phyloP scores from a whole-genome alignment of 768 basidiomycete genomes.

The Hysterangium stoloniferum region DNA sequence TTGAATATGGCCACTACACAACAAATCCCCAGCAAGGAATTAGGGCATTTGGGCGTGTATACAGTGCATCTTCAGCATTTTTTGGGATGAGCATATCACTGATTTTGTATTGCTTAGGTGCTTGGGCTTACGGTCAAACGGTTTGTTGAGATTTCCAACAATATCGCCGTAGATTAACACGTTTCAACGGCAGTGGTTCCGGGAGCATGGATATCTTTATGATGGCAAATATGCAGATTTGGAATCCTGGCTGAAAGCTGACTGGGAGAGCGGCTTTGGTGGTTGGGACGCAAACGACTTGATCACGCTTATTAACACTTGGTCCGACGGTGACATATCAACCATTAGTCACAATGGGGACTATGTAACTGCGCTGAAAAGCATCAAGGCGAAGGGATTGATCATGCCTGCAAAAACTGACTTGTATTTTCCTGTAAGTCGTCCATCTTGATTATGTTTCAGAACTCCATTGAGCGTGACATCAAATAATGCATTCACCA shows the following conservation, averaged over 20 bases:
- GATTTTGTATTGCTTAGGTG: constrained; percentile 18
- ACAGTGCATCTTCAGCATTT: constrained; percentile 32
- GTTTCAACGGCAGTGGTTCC: constrained; percentile 40
- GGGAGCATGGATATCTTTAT: constrained; percentile 37
- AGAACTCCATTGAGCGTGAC: neutral
- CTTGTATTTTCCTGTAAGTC: constrained; percentile 9
- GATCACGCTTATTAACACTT: constrained; percentile 7
- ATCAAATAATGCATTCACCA: constrained; percentile 17
- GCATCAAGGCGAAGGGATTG: constrained; percentile 6
- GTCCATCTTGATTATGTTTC: neutral
- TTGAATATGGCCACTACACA: constrained; percentile 45
- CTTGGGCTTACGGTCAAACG: constrained; percentile 52
- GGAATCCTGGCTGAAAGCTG: constrained; percentile 7
- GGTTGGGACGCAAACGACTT: constrained; percentile 10
- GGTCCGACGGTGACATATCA: constrained; percentile 9
- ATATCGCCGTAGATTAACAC: neutral
- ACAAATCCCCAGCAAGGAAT: constrained; percentile 38
- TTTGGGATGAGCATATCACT: too few species aligned
- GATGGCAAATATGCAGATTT: constrained; percentile 21
- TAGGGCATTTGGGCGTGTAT: constrained; percentile 49
- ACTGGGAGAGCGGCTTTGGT: constrained; percentile 1
- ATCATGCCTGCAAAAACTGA: constrained; percentile 12
- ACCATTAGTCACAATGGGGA: constrained; percentile 8
- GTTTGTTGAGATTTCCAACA: constrained; percentile 21
- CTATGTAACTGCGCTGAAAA: constrained; percentile 3